Evolutionary conservation across 805 yeast genomes (phyloP).

Genomic region (Candida broadrunensis): DNA sequence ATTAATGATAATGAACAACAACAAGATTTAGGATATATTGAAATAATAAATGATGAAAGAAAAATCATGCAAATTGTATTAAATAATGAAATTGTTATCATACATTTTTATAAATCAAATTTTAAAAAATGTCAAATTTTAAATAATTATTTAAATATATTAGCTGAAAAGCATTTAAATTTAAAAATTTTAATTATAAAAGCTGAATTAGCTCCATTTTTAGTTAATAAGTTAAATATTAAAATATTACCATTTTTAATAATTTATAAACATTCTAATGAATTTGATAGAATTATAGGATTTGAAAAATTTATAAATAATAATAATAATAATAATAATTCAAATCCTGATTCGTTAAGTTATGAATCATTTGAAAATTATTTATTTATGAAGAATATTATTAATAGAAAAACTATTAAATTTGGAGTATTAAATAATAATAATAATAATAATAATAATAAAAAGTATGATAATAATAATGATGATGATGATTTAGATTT

Average conservation of each 20-base stretch:
- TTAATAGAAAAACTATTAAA: slow-evolving; percentile 16
- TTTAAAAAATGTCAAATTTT: slow-evolving; percentile 61
- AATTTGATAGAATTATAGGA: slow-evolving; percentile 61
- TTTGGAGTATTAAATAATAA: slow-evolving; percentile 1
- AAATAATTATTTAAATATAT: slow-evolving; percentile 40
- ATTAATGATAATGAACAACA: slow-evolving; percentile 27
- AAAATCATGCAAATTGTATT: slow-evolving; percentile 53
- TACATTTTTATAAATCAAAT: slow-evolving; percentile 62
- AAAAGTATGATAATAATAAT: background rate
- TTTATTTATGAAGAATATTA: slow-evolving; percentile 11
- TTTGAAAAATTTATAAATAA: slow-evolving; percentile 47
- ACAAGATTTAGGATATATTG: slow-evolving; percentile 34
- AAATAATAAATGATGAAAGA: slow-evolving; percentile 48
- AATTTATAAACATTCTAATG: slow-evolving; percentile 58
- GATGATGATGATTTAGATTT: slow-evolving; percentile 2
- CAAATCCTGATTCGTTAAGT: slow-evolving; percentile 43
- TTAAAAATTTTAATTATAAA: slow-evolving; percentile 52
- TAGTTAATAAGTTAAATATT: slow-evolving; percentile 59
- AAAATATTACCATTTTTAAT: slow-evolving; percentile 72
- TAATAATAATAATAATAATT: slow-evolving; percentile 21
- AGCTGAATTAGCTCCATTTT: slow-evolving; percentile 69
- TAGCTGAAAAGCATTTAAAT: slow-evolving; percentile 59
- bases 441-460: background rate
- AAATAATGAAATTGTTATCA: slow-evolving; percentile 38
- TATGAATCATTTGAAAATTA: slow-evolving; percentile 46